Evolutionary conservation across 345 rosid genomes (phyloP).

Genomic region (Acer yangbiense): DNA sequence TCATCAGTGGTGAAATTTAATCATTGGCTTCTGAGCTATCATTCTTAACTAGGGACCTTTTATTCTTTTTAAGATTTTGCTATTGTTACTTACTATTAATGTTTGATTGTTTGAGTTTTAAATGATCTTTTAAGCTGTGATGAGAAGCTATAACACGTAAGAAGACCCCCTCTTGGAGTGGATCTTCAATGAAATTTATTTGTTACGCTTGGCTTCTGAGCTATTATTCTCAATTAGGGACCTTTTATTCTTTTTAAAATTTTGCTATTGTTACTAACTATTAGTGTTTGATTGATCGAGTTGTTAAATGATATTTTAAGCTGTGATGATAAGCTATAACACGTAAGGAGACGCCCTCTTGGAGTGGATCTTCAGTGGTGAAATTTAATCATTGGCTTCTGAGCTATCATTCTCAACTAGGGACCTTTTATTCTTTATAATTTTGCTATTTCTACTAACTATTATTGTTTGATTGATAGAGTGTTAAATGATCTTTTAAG

Average conservation of each 20-base stretch:
- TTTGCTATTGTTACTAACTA: background rate
- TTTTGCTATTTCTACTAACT: background rate
- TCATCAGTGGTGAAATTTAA: background rate
- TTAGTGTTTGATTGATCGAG: background rate
- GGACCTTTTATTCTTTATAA: background rate
- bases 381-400: background rate
- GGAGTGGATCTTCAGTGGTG: background rate
- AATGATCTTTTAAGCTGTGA: slow-evolving; percentile 19
- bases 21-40: slow-evolving; percentile 25
- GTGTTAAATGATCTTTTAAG: background rate
- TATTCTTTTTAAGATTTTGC: background rate
- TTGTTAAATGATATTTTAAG: background rate
- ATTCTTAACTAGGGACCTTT: background rate
- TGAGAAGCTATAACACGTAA: slow-evolving; percentile 42
- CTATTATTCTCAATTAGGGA: slow-evolving; percentile 5
- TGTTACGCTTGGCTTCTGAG: slow-evolving; percentile 69
- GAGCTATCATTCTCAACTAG: slow-evolving; percentile 21
- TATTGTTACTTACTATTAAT: background rate
- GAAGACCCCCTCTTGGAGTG: slow-evolving; percentile 27
- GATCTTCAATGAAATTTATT: slow-evolving; percentile 44
- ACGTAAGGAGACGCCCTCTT: background rate
- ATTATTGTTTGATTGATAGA: background rate
- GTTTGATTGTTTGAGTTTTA: background rate
- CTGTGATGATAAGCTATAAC: slow-evolving; percentile 18
- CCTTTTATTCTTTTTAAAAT: background rate